phyloP scores from a whole-genome alignment of 202 grass and related monocot genomes.

The Cymbopogon flexuosus region DNA sequence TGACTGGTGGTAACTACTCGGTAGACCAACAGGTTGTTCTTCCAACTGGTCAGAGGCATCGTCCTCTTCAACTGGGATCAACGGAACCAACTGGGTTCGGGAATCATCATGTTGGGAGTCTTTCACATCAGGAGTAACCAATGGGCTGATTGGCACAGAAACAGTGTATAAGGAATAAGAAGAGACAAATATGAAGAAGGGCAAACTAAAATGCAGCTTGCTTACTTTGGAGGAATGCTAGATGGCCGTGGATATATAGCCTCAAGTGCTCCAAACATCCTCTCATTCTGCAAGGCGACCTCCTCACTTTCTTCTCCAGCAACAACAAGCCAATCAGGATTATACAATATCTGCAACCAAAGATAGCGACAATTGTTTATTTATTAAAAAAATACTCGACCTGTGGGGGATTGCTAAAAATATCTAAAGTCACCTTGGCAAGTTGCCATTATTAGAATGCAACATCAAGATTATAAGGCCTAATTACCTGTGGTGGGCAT shows the following conservation, averaged over 20 bases:
- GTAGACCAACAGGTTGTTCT: conserved; percentile 18
- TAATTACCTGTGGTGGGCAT: conserved; percentile 59
- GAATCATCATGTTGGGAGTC: conserved; percentile 61
- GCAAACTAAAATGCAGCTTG: conserved; percentile 22
- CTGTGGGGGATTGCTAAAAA: not conserved
- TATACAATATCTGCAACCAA: conserved; percentile 56
- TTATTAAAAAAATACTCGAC: not conserved
- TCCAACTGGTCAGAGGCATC: conserved; percentile 66
- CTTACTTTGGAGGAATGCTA: conserved; percentile 92
- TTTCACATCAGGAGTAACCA: conserved; percentile 57
- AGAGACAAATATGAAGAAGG: conserved; percentile 5
- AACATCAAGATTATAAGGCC: conserved; percentile 12
- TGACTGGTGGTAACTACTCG: conserved; percentile 32
- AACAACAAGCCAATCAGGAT: conserved; percentile 62
- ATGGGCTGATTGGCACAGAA: conserved; percentile 51
- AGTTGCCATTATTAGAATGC: not conserved
- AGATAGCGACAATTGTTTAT: not conserved
- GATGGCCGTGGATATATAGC: conserved; percentile 91
- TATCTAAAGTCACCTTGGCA: not conserved
- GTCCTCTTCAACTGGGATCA: conserved; percentile 82
- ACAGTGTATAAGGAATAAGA: conserved; percentile 10
- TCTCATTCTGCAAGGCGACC: conserved; percentile 58
- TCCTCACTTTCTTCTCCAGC: conserved; percentile 91
- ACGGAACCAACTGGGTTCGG: conserved; percentile 52
- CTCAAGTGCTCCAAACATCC: conserved; percentile 78